phyloP scores from a whole-genome alignment of 495 filamentous ascomycete genomes.

The Peziza echinospora region DNA sequence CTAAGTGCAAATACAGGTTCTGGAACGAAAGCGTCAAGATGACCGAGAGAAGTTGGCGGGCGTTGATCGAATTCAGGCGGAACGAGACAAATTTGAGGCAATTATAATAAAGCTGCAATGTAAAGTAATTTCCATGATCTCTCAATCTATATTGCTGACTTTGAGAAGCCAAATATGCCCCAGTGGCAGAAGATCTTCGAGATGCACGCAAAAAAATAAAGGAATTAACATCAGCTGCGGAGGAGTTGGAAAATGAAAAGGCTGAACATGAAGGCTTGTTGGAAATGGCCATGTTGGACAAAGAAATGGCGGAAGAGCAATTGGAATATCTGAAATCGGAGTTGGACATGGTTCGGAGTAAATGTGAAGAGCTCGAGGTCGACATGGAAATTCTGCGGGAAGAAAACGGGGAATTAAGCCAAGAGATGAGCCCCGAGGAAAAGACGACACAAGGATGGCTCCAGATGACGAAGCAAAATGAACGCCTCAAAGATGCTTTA shows the following conservation, averaged over 20 bases:
- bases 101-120: conserved; percentile 65
- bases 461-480: conserved; percentile 76
- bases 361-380: conserved; percentile 61
- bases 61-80: conserved; percentile 52
- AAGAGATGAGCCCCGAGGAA: conserved; percentile 76
- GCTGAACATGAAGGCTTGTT: conserved; percentile 64
- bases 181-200: conserved; percentile 58
- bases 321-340: conserved; percentile 63
- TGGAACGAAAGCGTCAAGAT: conserved; percentile 64
- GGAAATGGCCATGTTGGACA: conserved; percentile 74
- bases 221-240: conserved; percentile 45
- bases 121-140: background rate
- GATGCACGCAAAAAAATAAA: conserved; percentile 57
- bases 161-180: conserved; percentile 73
- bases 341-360: conserved; percentile 50
- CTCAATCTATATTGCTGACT: no score
- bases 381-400: conserved; percentile 73
- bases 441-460: conserved; percentile 67
- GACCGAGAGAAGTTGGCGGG: conserved; percentile 71
- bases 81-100: conserved; percentile 64
- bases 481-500: conserved; percentile 68
- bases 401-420: conserved; percentile 61
- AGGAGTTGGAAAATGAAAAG: conserved; percentile 47
- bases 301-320: conserved; percentile 91
- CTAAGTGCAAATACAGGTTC: conserved; percentile 51